A percentile compares a stretch with the other conserved stretches of the same genome.
Evolutionary conservation across 768 basidiomycete genomes (phyloP).

Genomic region (Tylopilus vinaceipallidus): DNA sequence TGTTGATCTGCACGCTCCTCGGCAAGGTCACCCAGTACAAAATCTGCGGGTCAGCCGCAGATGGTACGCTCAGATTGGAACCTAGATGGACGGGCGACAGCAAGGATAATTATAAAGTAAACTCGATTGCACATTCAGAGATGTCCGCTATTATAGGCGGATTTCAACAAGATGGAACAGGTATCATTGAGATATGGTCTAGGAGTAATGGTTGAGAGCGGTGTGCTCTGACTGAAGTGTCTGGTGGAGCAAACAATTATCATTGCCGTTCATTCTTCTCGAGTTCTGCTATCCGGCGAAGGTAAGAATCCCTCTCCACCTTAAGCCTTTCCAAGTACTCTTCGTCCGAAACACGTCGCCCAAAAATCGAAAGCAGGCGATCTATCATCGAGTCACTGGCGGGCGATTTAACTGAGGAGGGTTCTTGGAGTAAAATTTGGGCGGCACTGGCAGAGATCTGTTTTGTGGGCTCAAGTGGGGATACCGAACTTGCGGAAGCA

Average conservation of each 20-base stretch:
- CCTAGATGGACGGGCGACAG: conserved; percentile 48
- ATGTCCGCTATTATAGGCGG: conserved; percentile 60
- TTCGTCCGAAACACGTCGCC: conserved; percentile 60
- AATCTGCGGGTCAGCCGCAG: conserved; percentile 38
- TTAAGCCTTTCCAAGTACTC: conserved; percentile 65
- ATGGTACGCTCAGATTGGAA: conserved; percentile 40
- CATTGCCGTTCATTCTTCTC: conserved; percentile 35
- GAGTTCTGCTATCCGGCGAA: conserved; percentile 59
- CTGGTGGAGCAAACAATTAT: not conserved
- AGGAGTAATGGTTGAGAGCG: conserved; percentile 9
- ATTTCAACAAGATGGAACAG: conserved; percentile 53
- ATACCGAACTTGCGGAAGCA: conserved; percentile 35
- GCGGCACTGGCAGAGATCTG: not conserved
- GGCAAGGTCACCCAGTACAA: conserved; percentile 54
- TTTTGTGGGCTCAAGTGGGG: not conserved
- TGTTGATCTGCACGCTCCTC: conserved; percentile 60
- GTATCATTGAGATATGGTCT: conserved; percentile 66
- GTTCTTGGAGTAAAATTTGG: conserved; percentile 1
- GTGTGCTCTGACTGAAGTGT: not conserved
- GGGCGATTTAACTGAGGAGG: not conserved
- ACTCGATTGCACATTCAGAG: conserved; percentile 51
- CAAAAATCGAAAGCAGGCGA: conserved; percentile 34
- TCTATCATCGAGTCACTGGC: conserved; percentile 29
- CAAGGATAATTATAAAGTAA: conserved; percentile 56
- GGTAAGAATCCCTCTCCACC: conserved; percentile 51